Percentiles rank a stretch among this genome's conserved stretches.
These are phyloP conservation scores for Pezicula neosporulosa DNA, from an alignment of 2,329 filamentous ascomycete species.

Conservation along the genomic window DNA sequence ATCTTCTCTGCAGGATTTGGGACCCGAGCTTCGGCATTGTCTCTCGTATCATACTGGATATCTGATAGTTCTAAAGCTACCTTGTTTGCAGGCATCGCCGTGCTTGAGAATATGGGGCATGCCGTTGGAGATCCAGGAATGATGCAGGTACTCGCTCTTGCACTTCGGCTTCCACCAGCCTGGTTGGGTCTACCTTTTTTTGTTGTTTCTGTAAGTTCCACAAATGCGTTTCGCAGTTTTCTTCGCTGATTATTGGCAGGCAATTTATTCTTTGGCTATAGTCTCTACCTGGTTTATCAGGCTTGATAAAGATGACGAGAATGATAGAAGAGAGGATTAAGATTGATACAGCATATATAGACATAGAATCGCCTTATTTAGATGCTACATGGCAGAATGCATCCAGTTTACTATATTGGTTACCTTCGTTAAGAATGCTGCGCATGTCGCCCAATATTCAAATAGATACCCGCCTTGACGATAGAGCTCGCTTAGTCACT, in stretches of 20 bases:
- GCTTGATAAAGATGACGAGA: neutral
- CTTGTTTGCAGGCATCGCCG: conserved; percentile 23
- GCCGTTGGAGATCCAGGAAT: conserved; percentile 24
- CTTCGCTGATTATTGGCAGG: neutral
- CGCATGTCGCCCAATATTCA: no score
- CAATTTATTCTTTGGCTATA: conserved; percentile 1
- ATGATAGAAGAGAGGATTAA: neutral
- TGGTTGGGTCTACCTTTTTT: conserved; percentile 28
- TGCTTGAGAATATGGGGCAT: conserved; percentile 27
- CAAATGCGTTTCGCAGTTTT: neutral
- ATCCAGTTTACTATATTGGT: no score
- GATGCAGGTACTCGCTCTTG: conserved; percentile 24
- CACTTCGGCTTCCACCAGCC: conserved; percentile 14
- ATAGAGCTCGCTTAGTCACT: no score
- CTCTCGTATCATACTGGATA: conserved; percentile 24
- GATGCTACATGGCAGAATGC: no score
- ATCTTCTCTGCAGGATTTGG: conserved; percentile 27
- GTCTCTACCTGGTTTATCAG: neutral
- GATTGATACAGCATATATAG: no score
- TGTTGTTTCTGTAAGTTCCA: conserved; percentile 24
- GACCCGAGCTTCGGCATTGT: conserved; percentile 23
- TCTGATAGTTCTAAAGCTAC: conserved; percentile 21
- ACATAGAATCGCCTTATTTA: no score
- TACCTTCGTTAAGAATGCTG: no score
- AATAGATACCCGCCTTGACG: no score